Evolutionary conservation across 2,329 filamentous ascomycete genomes (phyloP), one percentile per base, ranked within the genome.

Genomic region (Pseudogymnoascus sp.): DNA sequence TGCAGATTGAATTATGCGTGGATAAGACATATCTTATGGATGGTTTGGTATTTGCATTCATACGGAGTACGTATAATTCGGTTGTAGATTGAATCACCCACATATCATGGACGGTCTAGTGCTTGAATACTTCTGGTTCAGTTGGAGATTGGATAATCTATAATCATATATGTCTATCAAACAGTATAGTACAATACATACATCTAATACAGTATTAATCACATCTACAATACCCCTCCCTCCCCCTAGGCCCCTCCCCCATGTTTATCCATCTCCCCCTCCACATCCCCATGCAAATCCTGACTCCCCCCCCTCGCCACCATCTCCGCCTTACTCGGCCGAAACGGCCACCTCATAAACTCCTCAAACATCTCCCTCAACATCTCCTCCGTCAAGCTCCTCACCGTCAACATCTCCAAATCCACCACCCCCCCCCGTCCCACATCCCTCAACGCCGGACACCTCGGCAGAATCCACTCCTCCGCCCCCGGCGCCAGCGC

Each of bases 271-370:
- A 51, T 28, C 23, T 51, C 45, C 45, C 23, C 45, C 23, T 51
- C 45, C 23, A 2, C 25, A 54, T 61, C 57, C 16, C 37, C 57
- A 61, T 61, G 57, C 19, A 61, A 21, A 61, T 61, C 57, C 37
- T 61, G 57, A 61, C 57, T 61, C 37, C 85, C 86, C 0, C 89
- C 92, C 71, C 81, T 92, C 62, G 89, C 92, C 73, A 90, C 88
- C 62, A 88, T 87, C 76, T 85, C 81, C 14, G 87, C 87, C 70
- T 86, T 83, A 28, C 85, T 84, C 0, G 85, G 85, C 2, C 76
- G 74, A 68, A 89, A 90, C 0, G 87, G 87, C 88, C 88, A 91
- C 61, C 81, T 76, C 73, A 84, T 79, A 80, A 85, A 90, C 0
- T 81, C 80, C 67, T 83, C 78, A 4, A 86, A 66, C 14, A 90